These are phyloP conservation scores for Cyberlindnera nakhonratchasimensis DNA, from an alignment of 805 yeast species.

Conservation along the genomic window DNA sequence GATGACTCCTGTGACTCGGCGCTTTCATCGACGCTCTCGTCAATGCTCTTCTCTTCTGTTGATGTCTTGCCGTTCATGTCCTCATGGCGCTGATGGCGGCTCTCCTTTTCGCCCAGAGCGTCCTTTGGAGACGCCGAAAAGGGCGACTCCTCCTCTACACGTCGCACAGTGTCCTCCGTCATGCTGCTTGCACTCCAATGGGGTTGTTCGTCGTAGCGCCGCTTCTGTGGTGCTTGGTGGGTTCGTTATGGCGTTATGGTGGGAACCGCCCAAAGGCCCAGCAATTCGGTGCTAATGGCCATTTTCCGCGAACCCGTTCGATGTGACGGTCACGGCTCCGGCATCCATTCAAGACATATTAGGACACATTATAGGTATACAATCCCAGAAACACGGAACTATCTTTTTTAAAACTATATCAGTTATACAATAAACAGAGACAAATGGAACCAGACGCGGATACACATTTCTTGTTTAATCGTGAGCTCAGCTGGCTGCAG, in stretches of 20 bases:
- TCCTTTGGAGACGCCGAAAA: neutral
- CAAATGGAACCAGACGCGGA: neutral
- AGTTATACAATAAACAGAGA: neutral
- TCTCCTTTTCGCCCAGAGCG: neutral
- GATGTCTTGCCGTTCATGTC: conserved; percentile 10
- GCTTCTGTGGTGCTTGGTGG: neutral
- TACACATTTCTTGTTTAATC: neutral
- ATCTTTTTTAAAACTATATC: neutral
- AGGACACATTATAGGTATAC: too few species aligned
- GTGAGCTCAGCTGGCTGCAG: conserved; percentile 10
- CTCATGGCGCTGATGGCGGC: conserved; percentile 6
- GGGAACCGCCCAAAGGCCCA: neutral
- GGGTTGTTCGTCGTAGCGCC: too few species aligned
- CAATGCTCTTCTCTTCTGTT: conserved; percentile 2
- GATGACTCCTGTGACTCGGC: neutral
- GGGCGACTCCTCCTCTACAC: neutral
- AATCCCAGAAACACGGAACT: too few species aligned
- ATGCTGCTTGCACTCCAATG: too few species aligned
- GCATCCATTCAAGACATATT: too few species aligned
- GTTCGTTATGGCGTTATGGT: neutral
- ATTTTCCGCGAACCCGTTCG: conserved; percentile 6
- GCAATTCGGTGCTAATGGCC: too few species aligned
- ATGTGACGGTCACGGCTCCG: conserved; percentile 6
- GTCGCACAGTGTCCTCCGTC: neutral
- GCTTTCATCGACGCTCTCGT: too few species aligned